These are phyloP conservation scores for Phytophthora sansomeana DNA, from an alignment of 352 stramenopile genomes.

Conservation along the genomic window DNA sequence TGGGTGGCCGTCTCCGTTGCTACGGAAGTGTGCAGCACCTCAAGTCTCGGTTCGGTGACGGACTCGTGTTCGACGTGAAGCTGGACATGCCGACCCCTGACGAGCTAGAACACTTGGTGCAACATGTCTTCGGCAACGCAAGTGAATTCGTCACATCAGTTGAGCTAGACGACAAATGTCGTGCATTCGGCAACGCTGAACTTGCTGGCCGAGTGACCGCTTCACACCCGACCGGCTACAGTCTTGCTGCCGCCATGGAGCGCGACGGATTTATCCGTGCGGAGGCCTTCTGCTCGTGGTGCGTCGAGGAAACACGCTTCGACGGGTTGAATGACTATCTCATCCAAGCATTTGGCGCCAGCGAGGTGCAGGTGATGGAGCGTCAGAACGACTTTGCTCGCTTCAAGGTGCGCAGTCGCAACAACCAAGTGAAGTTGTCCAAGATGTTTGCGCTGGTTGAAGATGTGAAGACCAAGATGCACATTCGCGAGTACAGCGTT, in stretches of 20 bases:
- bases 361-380: constrained; percentile 43
- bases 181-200: constrained; percentile 47
- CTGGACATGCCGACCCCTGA: constrained; percentile 32
- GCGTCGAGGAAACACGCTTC: constrained; percentile 59
- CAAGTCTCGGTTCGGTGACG: too few relatives aligned
- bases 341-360: constrained; percentile 28
- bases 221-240: constrained; percentile 67
- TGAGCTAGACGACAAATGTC: constrained; percentile 44
- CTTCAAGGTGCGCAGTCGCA: constrained; percentile 61
- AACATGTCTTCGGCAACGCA: constrained; percentile 35
- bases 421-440: constrained; percentile 46
- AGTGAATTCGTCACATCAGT: constrained; percentile 27
- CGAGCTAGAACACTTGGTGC: constrained; percentile 34
- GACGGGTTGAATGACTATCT: constrained; percentile 40
- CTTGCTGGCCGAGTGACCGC: constrained; percentile 42
- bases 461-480: constrained; percentile 45
- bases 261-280: constrained; percentile 47
- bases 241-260: constrained; percentile 50
- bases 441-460: constrained; percentile 81
- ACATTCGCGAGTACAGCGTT: constrained; percentile 87
- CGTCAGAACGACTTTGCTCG: constrained; percentile 61
- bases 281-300: constrained; percentile 62
- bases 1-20: too few relatives aligned
- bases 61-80: constrained; percentile 85
- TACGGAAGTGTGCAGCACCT: too few relatives aligned